phyloP scores from a whole-genome alignment of 352 stramenopile genomes.

The Phytophthora palmivora region DNA sequence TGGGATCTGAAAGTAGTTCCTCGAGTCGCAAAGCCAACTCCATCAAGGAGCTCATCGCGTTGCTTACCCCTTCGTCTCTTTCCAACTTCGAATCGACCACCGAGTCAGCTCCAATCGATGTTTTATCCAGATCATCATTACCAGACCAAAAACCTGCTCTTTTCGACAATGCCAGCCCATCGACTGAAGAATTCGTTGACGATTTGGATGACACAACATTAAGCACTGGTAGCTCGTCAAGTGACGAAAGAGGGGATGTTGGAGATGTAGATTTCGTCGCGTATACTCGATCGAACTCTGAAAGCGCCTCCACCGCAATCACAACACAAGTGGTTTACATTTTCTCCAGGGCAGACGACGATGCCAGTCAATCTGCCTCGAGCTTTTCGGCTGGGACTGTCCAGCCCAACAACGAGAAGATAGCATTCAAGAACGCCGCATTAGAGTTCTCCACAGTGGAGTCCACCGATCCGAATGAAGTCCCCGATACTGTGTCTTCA shows the following conservation, averaged over 20 bases:
- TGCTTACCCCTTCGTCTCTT: background rate
- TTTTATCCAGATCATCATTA: background rate
- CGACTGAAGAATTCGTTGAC: background rate
- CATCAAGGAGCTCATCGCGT: background rate
- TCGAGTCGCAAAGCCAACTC: slow-evolving; percentile 2
- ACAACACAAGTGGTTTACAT: slow-evolving; percentile 2
- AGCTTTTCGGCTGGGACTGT: slow-evolving; percentile 14
- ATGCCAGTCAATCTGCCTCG: background rate
- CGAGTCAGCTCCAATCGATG: background rate
- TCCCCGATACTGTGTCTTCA: slow-evolving; percentile 3
- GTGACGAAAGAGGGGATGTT: background rate
- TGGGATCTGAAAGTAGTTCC: slow-evolving; percentile 1
- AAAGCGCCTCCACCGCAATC: background rate
- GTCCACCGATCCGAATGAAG: slow-evolving; percentile 6
- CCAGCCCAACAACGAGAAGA: slow-evolving; percentile 8
- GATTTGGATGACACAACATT: background rate
- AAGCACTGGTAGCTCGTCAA: background rate
- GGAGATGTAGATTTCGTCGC: background rate
- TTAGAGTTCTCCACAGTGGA: background rate
- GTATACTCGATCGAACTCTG: background rate
- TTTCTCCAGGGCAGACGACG: slow-evolving; percentile 3
- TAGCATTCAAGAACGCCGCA: slow-evolving; percentile 11
- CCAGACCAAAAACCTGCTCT: background rate
- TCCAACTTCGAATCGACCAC: background rate
- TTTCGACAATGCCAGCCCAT: background rate